phyloP scores from a whole-genome alignment of 2,329 filamentous ascomycete genomes.

The Fusarium sp. region DNA sequence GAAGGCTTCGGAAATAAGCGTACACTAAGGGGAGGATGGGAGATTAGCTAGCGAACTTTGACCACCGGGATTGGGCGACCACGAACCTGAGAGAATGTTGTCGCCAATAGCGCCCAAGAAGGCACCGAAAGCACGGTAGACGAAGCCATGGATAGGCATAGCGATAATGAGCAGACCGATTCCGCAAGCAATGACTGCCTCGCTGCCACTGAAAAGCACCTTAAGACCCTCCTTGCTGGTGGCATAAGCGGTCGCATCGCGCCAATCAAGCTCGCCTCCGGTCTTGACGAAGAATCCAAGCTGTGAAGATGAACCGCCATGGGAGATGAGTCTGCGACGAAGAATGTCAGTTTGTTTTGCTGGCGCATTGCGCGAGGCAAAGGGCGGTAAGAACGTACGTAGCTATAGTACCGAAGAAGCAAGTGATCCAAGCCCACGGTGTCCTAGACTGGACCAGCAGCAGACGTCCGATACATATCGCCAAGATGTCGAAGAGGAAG shows the following conservation, averaged over 20 bases:
- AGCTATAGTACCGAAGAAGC: conserved; percentile 39
- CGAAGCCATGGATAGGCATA: conserved; percentile 40
- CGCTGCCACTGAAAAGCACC: conserved; percentile 49
- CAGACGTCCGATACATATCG: conserved; percentile 43
- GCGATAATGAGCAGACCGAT: conserved; percentile 41
- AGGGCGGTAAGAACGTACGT: conserved; percentile 41
- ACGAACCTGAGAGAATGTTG: conserved; percentile 33
- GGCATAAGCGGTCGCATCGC: conserved; percentile 48
- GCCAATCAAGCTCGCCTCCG: conserved; percentile 51
- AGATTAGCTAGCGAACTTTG: conserved; percentile 5
- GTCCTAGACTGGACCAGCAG: conserved; percentile 42
- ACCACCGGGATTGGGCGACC: not conserved
- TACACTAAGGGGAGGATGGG: conserved; percentile 20
- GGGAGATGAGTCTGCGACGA: conserved; percentile 41
- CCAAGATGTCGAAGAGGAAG: conserved; percentile 46
- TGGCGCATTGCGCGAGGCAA: not conserved
- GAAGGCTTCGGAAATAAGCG: conserved; percentile 28
- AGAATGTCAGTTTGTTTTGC: conserved; percentile 16
- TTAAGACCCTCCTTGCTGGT: conserved; percentile 49
- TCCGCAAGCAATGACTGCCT: conserved; percentile 42
- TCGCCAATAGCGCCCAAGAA: conserved; percentile 37
- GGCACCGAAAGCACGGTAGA: conserved; percentile 42
- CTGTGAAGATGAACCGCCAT: conserved; percentile 49
- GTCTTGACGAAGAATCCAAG: conserved; percentile 50
- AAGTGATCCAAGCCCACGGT: conserved; percentile 37